These are phyloP conservation scores for Adansonia madagascariensis DNA, from an alignment of 441 rosid species.

Conservation along the genomic window DNA sequence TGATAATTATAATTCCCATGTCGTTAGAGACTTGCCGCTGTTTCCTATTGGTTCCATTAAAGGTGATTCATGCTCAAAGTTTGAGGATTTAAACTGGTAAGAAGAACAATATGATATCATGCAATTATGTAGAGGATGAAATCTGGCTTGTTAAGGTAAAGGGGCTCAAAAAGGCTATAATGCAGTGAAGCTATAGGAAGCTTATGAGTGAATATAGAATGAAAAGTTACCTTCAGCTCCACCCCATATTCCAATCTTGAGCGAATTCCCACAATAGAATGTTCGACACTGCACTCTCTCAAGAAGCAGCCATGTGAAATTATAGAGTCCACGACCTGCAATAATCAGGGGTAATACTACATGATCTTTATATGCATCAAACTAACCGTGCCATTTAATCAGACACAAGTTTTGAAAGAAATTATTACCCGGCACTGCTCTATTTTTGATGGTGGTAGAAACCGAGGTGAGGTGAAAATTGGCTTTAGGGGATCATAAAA, in stretches of 20 bases:
- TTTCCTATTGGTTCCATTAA: background rate
- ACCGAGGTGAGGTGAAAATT: slow-evolving; percentile 80
- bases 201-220: background rate
- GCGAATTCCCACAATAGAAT: slow-evolving; percentile 75
- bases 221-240: slow-evolving; percentile 55
- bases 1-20: background rate
- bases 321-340: slow-evolving; percentile 62
- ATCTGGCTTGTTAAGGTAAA: background rate
- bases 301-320: slow-evolving; percentile 89
- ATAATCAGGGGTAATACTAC: background rate
- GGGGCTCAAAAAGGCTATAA: background rate
- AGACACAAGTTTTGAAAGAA: slow-evolving; percentile 3
- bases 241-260: slow-evolving; percentile 83
- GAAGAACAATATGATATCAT: background rate
- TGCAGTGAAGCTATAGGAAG: background rate
- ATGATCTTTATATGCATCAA: slow-evolving; percentile 12
- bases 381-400: slow-evolving; percentile 14
- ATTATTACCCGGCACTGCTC: slow-evolving; percentile 65
- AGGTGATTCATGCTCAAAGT: background rate
- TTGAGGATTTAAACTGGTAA: background rate
- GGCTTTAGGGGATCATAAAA: slow-evolving; percentile 87
- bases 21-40: background rate
- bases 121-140: background rate
- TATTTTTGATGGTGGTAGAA: slow-evolving; percentile 84
- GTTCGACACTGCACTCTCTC: slow-evolving; percentile 74